phyloP scores from a whole-genome alignment of 2,329 filamentous ascomycete genomes.

The Corynespora cassiicola region DNA sequence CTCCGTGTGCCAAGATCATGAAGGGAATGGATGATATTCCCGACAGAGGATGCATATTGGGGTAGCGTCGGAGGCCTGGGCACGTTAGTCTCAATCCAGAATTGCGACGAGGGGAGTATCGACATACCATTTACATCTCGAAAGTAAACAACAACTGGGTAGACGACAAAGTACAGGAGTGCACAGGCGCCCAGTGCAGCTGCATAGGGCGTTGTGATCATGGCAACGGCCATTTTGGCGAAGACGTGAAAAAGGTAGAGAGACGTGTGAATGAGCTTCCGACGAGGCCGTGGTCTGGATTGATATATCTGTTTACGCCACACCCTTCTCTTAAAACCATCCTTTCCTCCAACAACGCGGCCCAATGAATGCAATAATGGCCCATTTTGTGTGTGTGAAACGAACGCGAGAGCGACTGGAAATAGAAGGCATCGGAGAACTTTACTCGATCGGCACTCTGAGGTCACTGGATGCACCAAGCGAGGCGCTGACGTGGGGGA shows the following conservation, averaged over 20 bases:
- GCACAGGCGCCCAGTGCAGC: slow-evolving; percentile 25
- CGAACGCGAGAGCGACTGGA: too few species aligned
- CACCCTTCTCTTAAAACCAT: slow-evolving; percentile 1
- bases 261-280: too few species aligned
- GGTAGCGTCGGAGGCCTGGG: slow-evolving; percentile 55
- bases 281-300: too few species aligned
- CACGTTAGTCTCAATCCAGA: slow-evolving; percentile 3
- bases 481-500: too few species aligned
- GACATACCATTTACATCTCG: slow-evolving; percentile 51
- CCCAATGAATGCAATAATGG: too few species aligned
- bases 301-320: too few species aligned
- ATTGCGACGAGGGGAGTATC: background rate
- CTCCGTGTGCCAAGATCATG: slow-evolving; percentile 53
- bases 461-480: too few species aligned
- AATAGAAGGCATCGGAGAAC: slow-evolving; percentile 23
- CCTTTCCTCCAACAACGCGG: background rate
- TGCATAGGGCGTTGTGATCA: slow-evolving; percentile 28
- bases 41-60: slow-evolving; percentile 54
- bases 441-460: slow-evolving; percentile 13
- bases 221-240: slow-evolving; percentile 21
- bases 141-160: slow-evolving; percentile 52
- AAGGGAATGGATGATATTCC: slow-evolving; percentile 57
- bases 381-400: too few species aligned
- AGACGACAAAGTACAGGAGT: slow-evolving; percentile 47
- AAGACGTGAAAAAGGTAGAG: too few species aligned